Percentiles rank a stretch among this genome's conserved stretches.
Conservation (phyloP, 768 basidiomycete genomes). For the Gymnopilus dilepis region DNA sequence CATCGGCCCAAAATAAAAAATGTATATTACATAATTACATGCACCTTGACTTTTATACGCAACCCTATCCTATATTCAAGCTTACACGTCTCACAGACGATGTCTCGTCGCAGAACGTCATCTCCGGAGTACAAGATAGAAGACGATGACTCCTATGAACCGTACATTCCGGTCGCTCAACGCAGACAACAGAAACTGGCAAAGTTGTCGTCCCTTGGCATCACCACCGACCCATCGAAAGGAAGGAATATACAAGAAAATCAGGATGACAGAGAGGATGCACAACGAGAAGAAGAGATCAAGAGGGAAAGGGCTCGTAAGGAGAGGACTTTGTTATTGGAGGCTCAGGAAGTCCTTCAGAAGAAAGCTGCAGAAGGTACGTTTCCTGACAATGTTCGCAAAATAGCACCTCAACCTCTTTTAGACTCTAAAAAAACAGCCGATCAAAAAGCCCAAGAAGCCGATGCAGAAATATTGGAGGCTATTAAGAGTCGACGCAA, state of each 20-base stretch:
- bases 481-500: conserved; percentile 92
- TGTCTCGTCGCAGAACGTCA: conserved; percentile 61
- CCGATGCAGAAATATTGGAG: conserved; percentile 88
- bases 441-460: conserved; percentile 84
- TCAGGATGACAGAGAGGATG: conserved; percentile 73
- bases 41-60: too few species aligned
- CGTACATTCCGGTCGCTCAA: conserved; percentile 88
- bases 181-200: conserved; percentile 82
- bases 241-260: conserved; percentile 60
- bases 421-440: conserved; percentile 87
- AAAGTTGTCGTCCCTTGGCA: conserved; percentile 68
- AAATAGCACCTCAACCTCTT: background rate
- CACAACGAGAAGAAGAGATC: conserved; percentile 79
- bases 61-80: background rate
- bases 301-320: conserved; percentile 76
- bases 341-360: conserved; percentile 94
- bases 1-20: too few species aligned
- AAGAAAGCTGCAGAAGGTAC: conserved; percentile 82
- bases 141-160: conserved; percentile 72
- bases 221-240: conserved; percentile 52
- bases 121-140: conserved; percentile 68
- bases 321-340: conserved; percentile 86
- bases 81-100: conserved; percentile 30
- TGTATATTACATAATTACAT: too few species aligned
- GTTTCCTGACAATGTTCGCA: conserved; percentile 10